Percentiles rank a stretch among this genome's conserved stretches.
phyloP scores from a whole-genome alignment of 805 yeast genomes.

The Hanseniaspora valbyensis region DNA sequence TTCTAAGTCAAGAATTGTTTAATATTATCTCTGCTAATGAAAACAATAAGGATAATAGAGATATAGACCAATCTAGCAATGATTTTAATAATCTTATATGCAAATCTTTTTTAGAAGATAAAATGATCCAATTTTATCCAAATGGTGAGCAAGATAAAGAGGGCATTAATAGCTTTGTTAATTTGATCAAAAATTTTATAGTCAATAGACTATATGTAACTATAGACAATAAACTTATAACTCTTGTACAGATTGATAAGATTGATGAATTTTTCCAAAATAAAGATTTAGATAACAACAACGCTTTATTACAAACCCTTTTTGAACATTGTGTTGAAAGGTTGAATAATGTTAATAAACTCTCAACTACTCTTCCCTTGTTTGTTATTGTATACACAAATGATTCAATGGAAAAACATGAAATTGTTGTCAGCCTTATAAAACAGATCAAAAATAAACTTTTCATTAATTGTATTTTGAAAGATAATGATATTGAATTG shows the following conservation, averaged over 20 bases:
- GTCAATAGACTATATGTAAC: slow-evolving; percentile 1
- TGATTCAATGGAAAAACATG: slow-evolving; percentile 12
- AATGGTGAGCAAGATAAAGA: neutral
- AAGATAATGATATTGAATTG: neutral
- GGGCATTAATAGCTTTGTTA: slow-evolving; percentile 7
- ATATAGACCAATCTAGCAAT: neutral
- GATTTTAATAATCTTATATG: neutral
- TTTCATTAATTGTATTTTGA: slow-evolving; percentile 5
- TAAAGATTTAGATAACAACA: neutral
- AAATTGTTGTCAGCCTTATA: slow-evolving; percentile 1
- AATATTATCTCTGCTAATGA: neutral
- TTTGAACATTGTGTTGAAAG: slow-evolving; percentile 2
- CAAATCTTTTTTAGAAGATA: neutral
- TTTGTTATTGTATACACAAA: slow-evolving; percentile 13
- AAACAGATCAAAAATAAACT: slow-evolving; percentile 9
- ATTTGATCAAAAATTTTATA: neutral
- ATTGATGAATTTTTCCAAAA: slow-evolving; percentile 3
- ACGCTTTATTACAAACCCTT: neutral
- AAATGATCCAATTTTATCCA: neutral
- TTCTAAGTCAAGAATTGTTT: neutral
- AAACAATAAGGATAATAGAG: neutral
- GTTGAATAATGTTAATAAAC: neutral
- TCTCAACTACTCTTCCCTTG: neutral
- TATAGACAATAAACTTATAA: slow-evolving; percentile 4
- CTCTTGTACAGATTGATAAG: neutral